phyloP scores from a whole-genome alignment of 2,329 filamentous ascomycete species.

The Trichoderma pleuroti region DNA sequence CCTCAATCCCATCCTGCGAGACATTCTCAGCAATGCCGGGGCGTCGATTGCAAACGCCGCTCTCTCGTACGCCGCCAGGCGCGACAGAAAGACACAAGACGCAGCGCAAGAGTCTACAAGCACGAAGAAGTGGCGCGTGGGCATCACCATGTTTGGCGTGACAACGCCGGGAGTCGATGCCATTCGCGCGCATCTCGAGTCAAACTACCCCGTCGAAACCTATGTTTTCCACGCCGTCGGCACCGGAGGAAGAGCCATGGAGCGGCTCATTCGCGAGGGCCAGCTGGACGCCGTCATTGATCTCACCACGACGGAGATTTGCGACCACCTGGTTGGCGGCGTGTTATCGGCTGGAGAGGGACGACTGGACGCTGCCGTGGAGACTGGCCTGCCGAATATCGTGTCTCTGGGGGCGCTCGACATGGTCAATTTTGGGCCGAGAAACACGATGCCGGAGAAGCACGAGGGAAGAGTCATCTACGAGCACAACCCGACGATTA shows the following conservation, averaged over 20 bases:
- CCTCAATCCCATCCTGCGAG: conserved; percentile 55
- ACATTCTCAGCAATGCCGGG: conserved; percentile 60
- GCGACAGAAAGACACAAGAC: conserved; percentile 1
- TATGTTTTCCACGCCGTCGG: conserved; percentile 70
- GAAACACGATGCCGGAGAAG: conserved; percentile 51
- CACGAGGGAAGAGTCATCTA: conserved; percentile 52
- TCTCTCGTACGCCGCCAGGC: conserved; percentile 34
- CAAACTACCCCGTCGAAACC: conserved; percentile 48
- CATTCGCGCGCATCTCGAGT: conserved; percentile 50
- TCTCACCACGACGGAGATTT: conserved; percentile 68
- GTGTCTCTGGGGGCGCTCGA: conserved; percentile 53
- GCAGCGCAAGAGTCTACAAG: background rate
- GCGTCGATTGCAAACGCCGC: conserved; percentile 60
- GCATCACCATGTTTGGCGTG: conserved; percentile 71
- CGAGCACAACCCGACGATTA: conserved; percentile 64
- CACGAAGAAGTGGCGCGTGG: conserved; percentile 47
- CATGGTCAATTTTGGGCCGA: conserved; percentile 63
- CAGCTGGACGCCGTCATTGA: conserved; percentile 65
- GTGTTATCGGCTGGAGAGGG: conserved; percentile 56
- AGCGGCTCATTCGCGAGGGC: conserved; percentile 55
- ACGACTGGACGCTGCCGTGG: conserved; percentile 55
- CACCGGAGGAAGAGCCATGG: conserved; percentile 66
- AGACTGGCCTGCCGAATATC: conserved; percentile 53
- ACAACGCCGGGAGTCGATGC: conserved; percentile 63
- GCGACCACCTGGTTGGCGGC: conserved; percentile 61